These are phyloP conservation scores for Microsporum ferrugineum DNA, from an alignment of 2,329 filamentous ascomycete genomes.

Conservation along the genomic window DNA sequence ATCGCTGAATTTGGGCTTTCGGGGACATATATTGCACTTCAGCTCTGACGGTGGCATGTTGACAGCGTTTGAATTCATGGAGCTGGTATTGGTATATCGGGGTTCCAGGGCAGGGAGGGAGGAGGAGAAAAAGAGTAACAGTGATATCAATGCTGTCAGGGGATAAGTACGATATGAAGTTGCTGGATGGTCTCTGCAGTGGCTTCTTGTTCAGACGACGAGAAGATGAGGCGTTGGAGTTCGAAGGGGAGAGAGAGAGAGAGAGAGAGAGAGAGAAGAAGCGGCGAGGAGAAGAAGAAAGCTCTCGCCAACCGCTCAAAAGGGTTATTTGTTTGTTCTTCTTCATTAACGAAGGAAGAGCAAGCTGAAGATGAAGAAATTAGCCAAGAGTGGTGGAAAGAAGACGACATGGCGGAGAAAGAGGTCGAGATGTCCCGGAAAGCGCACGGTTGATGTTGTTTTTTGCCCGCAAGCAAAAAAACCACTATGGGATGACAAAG, in stretches of 20 bases:
- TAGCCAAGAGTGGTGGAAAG: neutral
- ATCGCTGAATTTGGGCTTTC: slow-evolving; percentile 72
- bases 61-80: slow-evolving; percentile 3
- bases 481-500: neutral
- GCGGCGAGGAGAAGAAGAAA: slow-evolving; percentile 20
- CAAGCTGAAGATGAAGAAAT: neutral
- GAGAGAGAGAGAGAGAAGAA: slow-evolving; percentile 13
- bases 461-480: neutral
- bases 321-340: neutral
- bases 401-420: neutral
- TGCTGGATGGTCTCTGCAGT: slow-evolving; percentile 7
- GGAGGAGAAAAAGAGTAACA: slow-evolving; percentile 10
- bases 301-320: neutral
- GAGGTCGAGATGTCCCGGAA: slow-evolving; percentile 1
- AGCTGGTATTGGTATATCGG: neutral
- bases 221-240: slow-evolving; percentile 3
- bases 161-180: neutral
- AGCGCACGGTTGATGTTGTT: neutral
- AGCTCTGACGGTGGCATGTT: slow-evolving; percentile 47
- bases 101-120: neutral
- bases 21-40: slow-evolving; percentile 72
- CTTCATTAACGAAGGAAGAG: neutral
- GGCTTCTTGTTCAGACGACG: slow-evolving; percentile 16
- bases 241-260: neutral
- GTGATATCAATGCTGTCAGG: slow-evolving; percentile 8